These are phyloP conservation scores for Chaetomium sp. DNA, from an alignment of 2,329 filamentous ascomycete species.

Conservation along the genomic window DNA sequence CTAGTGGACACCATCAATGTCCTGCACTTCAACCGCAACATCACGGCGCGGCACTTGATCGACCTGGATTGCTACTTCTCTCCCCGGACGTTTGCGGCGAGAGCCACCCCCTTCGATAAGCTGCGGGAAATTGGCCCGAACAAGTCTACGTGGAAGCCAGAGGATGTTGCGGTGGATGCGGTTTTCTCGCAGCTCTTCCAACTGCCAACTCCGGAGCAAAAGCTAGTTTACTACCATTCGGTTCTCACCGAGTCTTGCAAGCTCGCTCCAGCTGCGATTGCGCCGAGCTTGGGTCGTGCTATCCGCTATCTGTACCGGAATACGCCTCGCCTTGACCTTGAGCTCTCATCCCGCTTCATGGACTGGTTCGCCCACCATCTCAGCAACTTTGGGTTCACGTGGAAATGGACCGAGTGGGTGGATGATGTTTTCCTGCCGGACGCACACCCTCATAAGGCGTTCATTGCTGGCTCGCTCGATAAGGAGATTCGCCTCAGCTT, in stretches of 20 bases:
- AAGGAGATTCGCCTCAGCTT: constrained; percentile 97
- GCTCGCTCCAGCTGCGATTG: constrained; percentile 91
- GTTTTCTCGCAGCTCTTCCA: constrained; percentile 94
- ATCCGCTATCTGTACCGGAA: constrained; percentile 88
- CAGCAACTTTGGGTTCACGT: constrained; percentile 98
- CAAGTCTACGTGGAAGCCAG: constrained; percentile 86
- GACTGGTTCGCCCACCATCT: constrained; percentile 98
- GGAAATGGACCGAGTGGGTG: constrained; percentile 98
- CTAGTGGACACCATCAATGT: constrained; percentile 91
- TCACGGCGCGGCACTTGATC: constrained; percentile 80
- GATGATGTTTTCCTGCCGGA: constrained; percentile 73
- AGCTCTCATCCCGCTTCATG: constrained; percentile 79
- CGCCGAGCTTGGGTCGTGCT: constrained; percentile 84
- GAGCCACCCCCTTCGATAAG: constrained; percentile 86
- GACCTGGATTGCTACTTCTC: constrained; percentile 94
- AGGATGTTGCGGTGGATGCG: constrained; percentile 94
- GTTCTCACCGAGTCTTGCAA: constrained; percentile 94
- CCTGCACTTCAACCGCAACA: constrained; percentile 84
- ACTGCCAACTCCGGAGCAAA: constrained; percentile 81
- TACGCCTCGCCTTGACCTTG: constrained; percentile 75
- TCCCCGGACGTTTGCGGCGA: constrained; percentile 83
- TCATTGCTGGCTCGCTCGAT: constrained; percentile 83
- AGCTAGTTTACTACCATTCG: constrained; percentile 93
- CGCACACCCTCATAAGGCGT: constrained; percentile 83
- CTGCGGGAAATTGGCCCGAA: constrained; percentile 62